Evolutionary conservation across 768 basidiomycete genomes (phyloP).

Genomic region (Collybia sordida): DNA sequence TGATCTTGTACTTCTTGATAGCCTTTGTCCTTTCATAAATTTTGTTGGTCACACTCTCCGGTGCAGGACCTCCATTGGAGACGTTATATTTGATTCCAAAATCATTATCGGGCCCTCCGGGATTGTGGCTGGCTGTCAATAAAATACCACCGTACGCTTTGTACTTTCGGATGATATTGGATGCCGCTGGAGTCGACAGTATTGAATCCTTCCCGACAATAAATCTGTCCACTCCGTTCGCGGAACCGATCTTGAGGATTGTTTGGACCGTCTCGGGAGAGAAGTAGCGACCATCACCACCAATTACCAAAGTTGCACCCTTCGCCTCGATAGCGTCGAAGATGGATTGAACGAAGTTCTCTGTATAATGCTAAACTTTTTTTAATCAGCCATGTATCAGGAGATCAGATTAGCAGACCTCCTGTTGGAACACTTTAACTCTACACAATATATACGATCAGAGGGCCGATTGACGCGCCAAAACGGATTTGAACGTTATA

Average conservation of each 20-base stretch:
- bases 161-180: conserved; percentile 93
- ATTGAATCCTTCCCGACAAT: conserved; percentile 92
- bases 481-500: conserved; percentile 27
- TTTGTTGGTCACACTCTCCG: conserved; percentile 93
- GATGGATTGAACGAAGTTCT: conserved; percentile 97
- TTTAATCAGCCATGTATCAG: conserved; percentile 7
- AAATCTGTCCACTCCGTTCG: conserved; percentile 88
- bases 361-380: conserved; percentile 86
- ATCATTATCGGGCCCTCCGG: conserved; percentile 96
- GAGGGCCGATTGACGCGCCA: conserved; percentile 12
- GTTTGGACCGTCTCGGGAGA: conserved; percentile 83
- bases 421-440: conserved; percentile 98
- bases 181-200: conserved; percentile 95
- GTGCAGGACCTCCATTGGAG: conserved; percentile 95
- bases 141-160: conserved; percentile 97
- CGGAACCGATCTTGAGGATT: conserved; percentile 92
- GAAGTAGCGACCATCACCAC: conserved; percentile 96
- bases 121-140: conserved; percentile 96
- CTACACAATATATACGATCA: conserved; percentile 39
- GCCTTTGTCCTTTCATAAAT: conserved; percentile 92
- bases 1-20: conserved; percentile 80
- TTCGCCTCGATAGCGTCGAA: conserved; percentile 83
- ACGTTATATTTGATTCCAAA: conserved; percentile 99
- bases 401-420: conserved; percentile 49
- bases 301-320: conserved; percentile 87